Conservation (phyloP, 2,329 filamentous ascomycete genomes). For the Penicillium janthinellum region DNA sequence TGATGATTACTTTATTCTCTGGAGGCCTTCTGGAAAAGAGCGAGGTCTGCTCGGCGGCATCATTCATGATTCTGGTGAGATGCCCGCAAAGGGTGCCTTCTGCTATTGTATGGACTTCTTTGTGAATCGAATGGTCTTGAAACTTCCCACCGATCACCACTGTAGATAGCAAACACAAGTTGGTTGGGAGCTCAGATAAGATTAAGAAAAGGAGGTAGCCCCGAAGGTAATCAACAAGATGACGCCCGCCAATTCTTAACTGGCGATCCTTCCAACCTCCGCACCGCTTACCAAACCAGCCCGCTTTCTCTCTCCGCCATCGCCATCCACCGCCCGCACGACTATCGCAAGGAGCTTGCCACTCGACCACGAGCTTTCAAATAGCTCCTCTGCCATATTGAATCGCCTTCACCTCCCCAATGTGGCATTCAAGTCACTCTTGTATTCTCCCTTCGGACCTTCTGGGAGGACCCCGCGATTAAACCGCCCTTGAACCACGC, state of each 20-base stretch:
- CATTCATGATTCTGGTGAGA: neutral
- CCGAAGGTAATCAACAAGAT: neutral
- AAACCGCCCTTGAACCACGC: constrained; percentile 22
- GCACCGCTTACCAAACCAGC: constrained; percentile 27
- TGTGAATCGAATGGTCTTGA: neutral
- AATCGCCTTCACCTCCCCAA: constrained; percentile 28
- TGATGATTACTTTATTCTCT: neutral
- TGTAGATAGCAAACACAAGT: neutral
- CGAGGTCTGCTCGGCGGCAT: neutral
- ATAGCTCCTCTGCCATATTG: constrained; percentile 2
- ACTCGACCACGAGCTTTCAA: constrained; percentile 4
- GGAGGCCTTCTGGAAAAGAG: neutral
- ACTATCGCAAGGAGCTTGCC: constrained; percentile 1
- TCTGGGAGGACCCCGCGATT: constrained; percentile 40
- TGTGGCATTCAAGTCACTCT: constrained; percentile 43
- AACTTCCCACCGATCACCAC: neutral
- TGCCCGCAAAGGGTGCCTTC: neutral
- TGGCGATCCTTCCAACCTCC: constrained; percentile 19
- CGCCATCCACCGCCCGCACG: constrained; percentile 1
- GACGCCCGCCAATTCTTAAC: constrained; percentile 11
- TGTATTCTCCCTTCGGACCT: constrained; percentile 39
- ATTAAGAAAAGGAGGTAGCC: neutral
- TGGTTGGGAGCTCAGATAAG: neutral
- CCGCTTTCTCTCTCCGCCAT: constrained; percentile 13
- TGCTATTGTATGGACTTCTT: neutral